Evolutionary conservation across 305 asterid species (phyloP), one percentile per base, ranked within the genome.

Genomic region (Solanum hybrid): DNA sequence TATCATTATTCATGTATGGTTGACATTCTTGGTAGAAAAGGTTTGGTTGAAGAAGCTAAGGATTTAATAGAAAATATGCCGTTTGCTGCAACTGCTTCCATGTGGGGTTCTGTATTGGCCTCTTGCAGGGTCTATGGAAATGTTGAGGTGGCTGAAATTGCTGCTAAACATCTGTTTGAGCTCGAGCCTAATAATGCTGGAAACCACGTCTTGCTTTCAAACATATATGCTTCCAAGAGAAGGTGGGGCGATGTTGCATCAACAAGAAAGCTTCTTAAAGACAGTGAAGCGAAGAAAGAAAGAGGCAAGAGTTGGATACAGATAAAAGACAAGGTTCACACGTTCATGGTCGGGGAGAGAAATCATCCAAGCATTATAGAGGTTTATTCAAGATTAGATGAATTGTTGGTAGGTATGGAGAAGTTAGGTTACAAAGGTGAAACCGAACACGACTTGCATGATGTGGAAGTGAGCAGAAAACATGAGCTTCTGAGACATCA

Each of bases 281-380:
- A 89, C 10, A 92, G 95, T 45, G 94, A 92, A 89, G 96, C 92
- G 5, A 96, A 94, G 95, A 96, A 96, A 90, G 98, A 93, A 91
- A 94, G 90, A 86, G 98, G 98, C 64, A 95, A 92, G 91, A 95
- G 99, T 89, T 96, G 99, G 99, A 94, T 96, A 79, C 97, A 95
- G 72, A 90, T 95, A 11, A 94, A 94, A 90, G 93, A 92, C 90
- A 90, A 78, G 69, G 93, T 95, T 88, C 99, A 95, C 88, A 90
- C 93, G 1, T 96, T 96, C 87, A 94, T 95, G 98, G 99, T 92
- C 29, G 95, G 98, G 45, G 98, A 95, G 81, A 92, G 93, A 81
- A 87, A n/a, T 32, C 98, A 96, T 93, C 96, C 95, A 1, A 91
- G 91, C 79, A 94, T 94, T 17, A 51, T 17, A 8, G 97, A 95